Evolutionary conservation across 2,329 filamentous ascomycete species (phyloP), one percentile per base, ranked within the genome.

Genomic region (Phialemoniopsis sp.): DNA sequence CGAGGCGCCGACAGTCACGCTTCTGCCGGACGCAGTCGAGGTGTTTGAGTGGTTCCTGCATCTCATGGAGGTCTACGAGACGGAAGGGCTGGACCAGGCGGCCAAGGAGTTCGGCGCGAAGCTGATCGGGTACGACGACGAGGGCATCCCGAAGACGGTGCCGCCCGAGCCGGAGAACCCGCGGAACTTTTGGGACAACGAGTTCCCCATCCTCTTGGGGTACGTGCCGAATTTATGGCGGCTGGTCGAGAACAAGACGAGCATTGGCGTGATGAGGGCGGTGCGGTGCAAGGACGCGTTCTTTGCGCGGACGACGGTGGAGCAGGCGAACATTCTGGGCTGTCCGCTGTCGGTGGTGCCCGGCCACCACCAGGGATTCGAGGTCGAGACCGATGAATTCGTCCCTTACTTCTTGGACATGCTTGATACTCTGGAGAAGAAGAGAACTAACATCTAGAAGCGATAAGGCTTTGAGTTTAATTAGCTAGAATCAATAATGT

Each of bases 321-420:
- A 56, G 42, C 56, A 57, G 45, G 55, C 45, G 2, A 52, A 52
- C 41, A 47, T 58, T 4, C 18, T 60, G 36, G 51, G 32, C 0
- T 60, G 58, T 40, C 47, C 50, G 14, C 37, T 29, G 7, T 26
- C 44, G n/a, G 34, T 47, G 14, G 51, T 60, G 8, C 54, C 57
- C 13, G 57, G 56, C 2, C 52, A 56, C 38, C 58, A 60, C 37
- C 49, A 55, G 36, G 55, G 53, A 4, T 60, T 58, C 41, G 53
- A 60, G 37, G 44, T 48, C 12, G 52, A 59, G 47, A 44, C 46
- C 17, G 47, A 55, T 16, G 45, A 39, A 9, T 61, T 61, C 26
- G 28, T 53, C 9, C 52, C 53, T 6, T 35, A 32, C 15, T 49
- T 61, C 18, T 29, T 55, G 18, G 38, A 47, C 3, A 50, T 57